phyloP scores from a whole-genome alignment of 805 yeast genomes.

The Dipodascus albidus region DNA sequence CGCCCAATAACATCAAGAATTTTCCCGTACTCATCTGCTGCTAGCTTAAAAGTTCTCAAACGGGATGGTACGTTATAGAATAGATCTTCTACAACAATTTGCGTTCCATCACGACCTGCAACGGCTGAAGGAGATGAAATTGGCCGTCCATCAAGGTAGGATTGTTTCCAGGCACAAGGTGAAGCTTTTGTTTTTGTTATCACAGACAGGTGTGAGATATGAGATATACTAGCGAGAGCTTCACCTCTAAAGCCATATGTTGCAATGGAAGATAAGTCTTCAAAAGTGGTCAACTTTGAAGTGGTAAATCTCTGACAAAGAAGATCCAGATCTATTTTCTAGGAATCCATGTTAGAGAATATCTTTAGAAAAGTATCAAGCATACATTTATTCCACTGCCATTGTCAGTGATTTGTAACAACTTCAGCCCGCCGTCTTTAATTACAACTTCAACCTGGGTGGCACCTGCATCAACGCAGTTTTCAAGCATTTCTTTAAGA shows the following conservation, averaged over 20 bases:
- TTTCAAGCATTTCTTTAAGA: conserved; percentile 83
- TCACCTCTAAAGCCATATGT: conserved; percentile 97
- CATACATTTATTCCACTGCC: conserved; percentile 59
- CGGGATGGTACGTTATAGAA: conserved; percentile 84
- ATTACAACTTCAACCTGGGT: conserved; percentile 64
- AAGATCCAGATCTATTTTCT: conserved; percentile 56
- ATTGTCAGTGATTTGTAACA: conserved; percentile 80
- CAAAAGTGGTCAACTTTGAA: conserved; percentile 63
- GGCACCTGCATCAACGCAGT: conserved; percentile 79
- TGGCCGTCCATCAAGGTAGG: conserved; percentile 54
- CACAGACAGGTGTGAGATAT: conserved; percentile 72
- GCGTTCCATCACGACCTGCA: conserved; percentile 87
- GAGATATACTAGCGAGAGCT: conserved; percentile 90
- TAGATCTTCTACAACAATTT: conserved; percentile 72
- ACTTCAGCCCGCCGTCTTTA: conserved; percentile 87
- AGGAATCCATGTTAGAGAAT: not conserved
- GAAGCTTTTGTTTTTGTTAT: conserved; percentile 55
- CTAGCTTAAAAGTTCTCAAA: conserved; percentile 48
- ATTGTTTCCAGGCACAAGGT: conserved; percentile 58
- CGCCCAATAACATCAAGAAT: conserved; percentile 75
- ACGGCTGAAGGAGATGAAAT: conserved; percentile 51
- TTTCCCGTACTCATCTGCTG: conserved; percentile 62
- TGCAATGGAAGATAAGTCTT: conserved; percentile 56
- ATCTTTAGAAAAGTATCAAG: not conserved
- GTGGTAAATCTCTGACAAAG: conserved; percentile 92